Evolutionary conservation across 108 stramenopile genomes (phyloP).

Genomic region (Nitzschia sp.): DNA sequence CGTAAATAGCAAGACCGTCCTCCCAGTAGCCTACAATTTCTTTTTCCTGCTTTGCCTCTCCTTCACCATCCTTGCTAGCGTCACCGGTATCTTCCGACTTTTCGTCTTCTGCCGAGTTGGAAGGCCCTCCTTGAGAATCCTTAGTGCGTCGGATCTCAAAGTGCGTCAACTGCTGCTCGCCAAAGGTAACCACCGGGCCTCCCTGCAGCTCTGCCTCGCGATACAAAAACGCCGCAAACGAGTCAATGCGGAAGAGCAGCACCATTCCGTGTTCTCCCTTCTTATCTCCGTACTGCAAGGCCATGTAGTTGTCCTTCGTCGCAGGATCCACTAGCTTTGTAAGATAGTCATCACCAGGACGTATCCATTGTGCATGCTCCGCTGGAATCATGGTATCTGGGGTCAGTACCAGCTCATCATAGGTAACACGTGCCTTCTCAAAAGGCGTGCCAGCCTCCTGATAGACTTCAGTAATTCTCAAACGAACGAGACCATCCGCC

Average conservation of each 20-base stretch:
- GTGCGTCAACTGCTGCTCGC: constrained; percentile 70
- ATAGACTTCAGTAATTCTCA: constrained; percentile 79
- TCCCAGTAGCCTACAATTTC: constrained; percentile 93
- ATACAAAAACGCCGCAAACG: constrained; percentile 72
- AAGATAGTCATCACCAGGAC: constrained; percentile 28
- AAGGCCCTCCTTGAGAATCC: constrained; percentile 8
- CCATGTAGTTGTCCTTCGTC: constrained; percentile 47
- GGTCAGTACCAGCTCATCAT: constrained; percentile 85
- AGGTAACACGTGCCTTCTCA: constrained; percentile 68
- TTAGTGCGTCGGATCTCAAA: constrained; percentile 85
- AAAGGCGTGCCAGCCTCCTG: constrained; percentile 39
- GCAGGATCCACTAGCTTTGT: constrained; percentile 13
- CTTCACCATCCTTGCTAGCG: constrained; percentile 29
- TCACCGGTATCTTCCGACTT: constrained; percentile 40
- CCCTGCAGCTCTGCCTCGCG: constrained; percentile 46
- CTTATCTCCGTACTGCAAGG: constrained; percentile 51
- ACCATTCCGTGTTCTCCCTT: constrained; percentile 42
- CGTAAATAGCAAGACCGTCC: constrained; percentile 90
- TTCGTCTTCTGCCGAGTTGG: constrained; percentile 27
- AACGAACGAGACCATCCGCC: constrained; percentile 75
- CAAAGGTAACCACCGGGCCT: constrained; percentile 68
- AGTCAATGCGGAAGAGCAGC: constrained; percentile 65
- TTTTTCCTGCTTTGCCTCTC: constrained; percentile 64
- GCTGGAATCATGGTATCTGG: constrained; percentile 57
- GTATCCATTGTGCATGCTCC: constrained; percentile 53